Evolutionary conservation across 2,329 filamentous ascomycete genomes (phyloP).

Genomic region (Curvularia verruculosa): DNA sequence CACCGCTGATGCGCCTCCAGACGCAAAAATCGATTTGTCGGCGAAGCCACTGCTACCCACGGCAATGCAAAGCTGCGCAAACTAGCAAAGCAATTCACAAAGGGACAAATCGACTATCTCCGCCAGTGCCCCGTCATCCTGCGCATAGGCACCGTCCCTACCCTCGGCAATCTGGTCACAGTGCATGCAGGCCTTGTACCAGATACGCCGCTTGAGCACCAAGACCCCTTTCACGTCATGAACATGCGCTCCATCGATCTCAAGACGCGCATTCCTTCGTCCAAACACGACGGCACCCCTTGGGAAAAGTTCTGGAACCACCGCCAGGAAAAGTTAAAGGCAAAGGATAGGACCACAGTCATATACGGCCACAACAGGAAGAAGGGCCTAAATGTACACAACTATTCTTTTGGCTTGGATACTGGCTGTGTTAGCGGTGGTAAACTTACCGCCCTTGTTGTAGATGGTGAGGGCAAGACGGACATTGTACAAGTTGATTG

Average conservation of each 20-base stretch:
- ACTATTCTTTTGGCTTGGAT: slow-evolving; percentile 84
- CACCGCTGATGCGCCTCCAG: slow-evolving; percentile 41
- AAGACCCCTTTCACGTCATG: slow-evolving; percentile 83
- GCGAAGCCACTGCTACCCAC: slow-evolving; percentile 41
- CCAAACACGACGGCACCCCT: slow-evolving; percentile 60
- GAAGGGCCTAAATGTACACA: slow-evolving; percentile 67
- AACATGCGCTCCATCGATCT: slow-evolving; percentile 84
- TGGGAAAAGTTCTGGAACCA: slow-evolving; percentile 70
- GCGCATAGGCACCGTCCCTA: slow-evolving; percentile 66
- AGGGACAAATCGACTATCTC: slow-evolving; percentile 72
- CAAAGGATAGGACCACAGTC: slow-evolving; percentile 64
- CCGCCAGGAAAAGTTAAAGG: slow-evolving; percentile 43
- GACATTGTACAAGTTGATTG: slow-evolving; percentile 50
- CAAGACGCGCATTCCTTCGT: slow-evolving; percentile 62
- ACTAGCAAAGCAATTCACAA: slow-evolving; percentile 62
- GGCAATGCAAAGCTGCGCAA: slow-evolving; percentile 53
- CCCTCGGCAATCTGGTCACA: slow-evolving; percentile 69
- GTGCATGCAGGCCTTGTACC: slow-evolving; percentile 89
- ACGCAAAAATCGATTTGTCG: slow-evolving; percentile 37
- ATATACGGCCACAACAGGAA: slow-evolving; percentile 75
- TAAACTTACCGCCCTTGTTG: slow-evolving; percentile 75
- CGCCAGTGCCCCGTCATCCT: slow-evolving; percentile 78
- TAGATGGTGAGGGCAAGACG: slow-evolving; percentile 60
- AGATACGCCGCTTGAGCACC: slow-evolving; percentile 70
- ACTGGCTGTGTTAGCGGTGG: slow-evolving; percentile 80